Conservation (phyloP, 1,284 basidiomycete species). For the Trametes versicolor region DNA sequence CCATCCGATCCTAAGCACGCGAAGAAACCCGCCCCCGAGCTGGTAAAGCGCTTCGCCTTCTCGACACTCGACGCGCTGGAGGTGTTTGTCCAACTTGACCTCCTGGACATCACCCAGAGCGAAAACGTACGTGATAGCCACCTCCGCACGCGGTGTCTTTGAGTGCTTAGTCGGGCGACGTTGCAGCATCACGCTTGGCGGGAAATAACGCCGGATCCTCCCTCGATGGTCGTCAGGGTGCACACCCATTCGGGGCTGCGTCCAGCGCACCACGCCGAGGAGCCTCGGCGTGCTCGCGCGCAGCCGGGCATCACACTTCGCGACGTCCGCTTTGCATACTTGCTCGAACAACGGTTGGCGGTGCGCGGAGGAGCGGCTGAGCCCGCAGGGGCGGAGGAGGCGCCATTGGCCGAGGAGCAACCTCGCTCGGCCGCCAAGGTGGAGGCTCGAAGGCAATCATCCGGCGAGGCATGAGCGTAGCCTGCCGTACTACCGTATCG, state of each 20-base stretch:
- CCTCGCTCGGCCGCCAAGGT: conserved; percentile 7
- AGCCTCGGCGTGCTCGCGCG: conserved; percentile 23
- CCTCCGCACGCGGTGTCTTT: too few species aligned
- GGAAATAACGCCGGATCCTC: background rate
- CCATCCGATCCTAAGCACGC: conserved; percentile 25
- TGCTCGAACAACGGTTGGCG: conserved; percentile 26
- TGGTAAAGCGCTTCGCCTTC: conserved; percentile 44
- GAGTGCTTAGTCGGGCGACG: background rate
- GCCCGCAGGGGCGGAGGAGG: background rate
- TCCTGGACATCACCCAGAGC: conserved; percentile 40
- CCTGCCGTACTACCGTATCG: background rate
- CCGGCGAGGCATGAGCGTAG: background rate
- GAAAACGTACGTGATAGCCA: conserved; percentile 45
- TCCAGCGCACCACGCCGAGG: conserved; percentile 4
- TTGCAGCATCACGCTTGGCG: conserved; percentile 26
- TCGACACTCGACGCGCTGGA: conserved; percentile 35
- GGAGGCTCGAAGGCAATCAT: background rate
- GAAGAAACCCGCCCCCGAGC: conserved; percentile 21
- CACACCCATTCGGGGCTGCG: conserved; percentile 45
- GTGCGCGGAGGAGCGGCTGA: background rate
- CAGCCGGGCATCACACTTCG: conserved; percentile 58
- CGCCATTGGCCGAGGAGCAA: background rate
- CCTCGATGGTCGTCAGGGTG: conserved; percentile 20
- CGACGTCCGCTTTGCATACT: conserved; percentile 59
- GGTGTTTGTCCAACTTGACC: conserved; percentile 40